These are phyloP conservation scores for Pichia exigua DNA, from an alignment of 805 yeast species.

Conservation along the genomic window DNA sequence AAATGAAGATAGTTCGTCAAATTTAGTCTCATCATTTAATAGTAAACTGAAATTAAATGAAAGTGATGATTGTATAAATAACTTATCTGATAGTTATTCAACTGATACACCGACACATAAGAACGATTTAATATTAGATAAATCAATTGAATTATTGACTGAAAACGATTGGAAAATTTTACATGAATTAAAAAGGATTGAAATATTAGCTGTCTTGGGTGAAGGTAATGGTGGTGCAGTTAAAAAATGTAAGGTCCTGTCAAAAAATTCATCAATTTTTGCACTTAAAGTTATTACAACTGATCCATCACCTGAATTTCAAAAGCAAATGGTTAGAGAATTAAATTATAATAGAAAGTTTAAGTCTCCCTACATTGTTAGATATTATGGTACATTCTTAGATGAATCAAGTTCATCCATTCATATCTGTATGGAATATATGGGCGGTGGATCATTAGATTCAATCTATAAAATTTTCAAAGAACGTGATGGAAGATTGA, in stretches of 20 bases:
- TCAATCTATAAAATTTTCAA: conserved; percentile 79
- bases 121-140: background rate
- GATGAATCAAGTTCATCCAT: conserved; percentile 72
- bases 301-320: conserved; percentile 78
- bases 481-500: conserved; percentile 72
- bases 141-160: conserved; percentile 26
- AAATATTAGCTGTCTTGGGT: conserved; percentile 67
- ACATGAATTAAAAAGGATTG: conserved; percentile 51
- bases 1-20: conserved; percentile 5
- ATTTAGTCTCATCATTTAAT: conserved; percentile 4
- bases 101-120: conserved; percentile 2
- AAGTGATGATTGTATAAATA: background rate
- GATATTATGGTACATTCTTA: conserved; percentile 87
- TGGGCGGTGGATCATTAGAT: conserved; percentile 89
- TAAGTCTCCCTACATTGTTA: conserved; percentile 75
- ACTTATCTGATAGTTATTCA: background rate
- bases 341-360: conserved; percentile 81
- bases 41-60: conserved; percentile 3
- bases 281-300: conserved; percentile 74
- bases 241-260: conserved; percentile 58
- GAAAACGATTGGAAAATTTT: conserved; percentile 69
- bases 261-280: conserved; percentile 53
- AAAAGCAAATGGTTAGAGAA: conserved; percentile 85
- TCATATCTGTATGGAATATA: conserved; percentile 93
- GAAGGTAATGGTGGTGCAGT: conserved; percentile 96